A percentile compares a stretch with the other conserved stretches of the same genome.
phyloP scores from a whole-genome alignment of 495 filamentous ascomycete genomes.

The Geoglossum glabrum region DNA sequence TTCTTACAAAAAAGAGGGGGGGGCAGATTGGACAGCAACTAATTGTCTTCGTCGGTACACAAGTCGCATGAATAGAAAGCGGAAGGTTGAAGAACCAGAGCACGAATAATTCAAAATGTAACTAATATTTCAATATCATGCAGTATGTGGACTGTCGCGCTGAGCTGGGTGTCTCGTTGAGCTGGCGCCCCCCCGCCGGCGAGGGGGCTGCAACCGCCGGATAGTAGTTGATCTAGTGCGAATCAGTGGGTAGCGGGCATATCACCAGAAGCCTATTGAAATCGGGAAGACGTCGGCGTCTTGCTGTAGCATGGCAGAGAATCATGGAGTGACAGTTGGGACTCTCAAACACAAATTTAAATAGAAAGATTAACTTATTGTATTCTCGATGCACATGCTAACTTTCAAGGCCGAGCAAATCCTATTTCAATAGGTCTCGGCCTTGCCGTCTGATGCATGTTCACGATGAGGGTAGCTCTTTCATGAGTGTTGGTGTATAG shows the following conservation, averaged over 20 bases:
- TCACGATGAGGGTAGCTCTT: neutral
- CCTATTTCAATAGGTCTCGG: neutral
- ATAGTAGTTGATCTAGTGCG: too few relatives aligned
- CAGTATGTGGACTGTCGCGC: neutral
- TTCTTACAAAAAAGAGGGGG: too few relatives aligned
- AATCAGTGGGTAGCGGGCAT: too few relatives aligned
- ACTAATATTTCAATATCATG: too few relatives aligned
- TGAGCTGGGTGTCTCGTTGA: neutral
- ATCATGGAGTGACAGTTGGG: neutral
- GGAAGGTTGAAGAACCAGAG: too few relatives aligned
- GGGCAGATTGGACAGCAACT: too few relatives aligned
- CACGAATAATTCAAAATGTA: too few relatives aligned
- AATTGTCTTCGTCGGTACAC: too few relatives aligned
- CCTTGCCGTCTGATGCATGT: neutral
- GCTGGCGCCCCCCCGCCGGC: neutral
- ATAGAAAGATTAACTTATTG: neutral
- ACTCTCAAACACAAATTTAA: neutral
- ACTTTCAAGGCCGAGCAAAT: neutral
- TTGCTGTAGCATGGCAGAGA: neutral
- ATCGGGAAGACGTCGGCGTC: neutral
- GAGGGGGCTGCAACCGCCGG: slow-evolving; percentile 2
- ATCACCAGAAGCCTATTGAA: neutral
- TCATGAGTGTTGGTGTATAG: neutral
- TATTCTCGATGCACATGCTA: neutral
- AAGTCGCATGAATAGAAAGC: too few relatives aligned